A percentile compares a stretch with the other conserved stretches of the same genome.
These are phyloP conservation scores for Boletus huronensis DNA, from an alignment of 768 basidiomycete species.

Conservation along the genomic window DNA sequence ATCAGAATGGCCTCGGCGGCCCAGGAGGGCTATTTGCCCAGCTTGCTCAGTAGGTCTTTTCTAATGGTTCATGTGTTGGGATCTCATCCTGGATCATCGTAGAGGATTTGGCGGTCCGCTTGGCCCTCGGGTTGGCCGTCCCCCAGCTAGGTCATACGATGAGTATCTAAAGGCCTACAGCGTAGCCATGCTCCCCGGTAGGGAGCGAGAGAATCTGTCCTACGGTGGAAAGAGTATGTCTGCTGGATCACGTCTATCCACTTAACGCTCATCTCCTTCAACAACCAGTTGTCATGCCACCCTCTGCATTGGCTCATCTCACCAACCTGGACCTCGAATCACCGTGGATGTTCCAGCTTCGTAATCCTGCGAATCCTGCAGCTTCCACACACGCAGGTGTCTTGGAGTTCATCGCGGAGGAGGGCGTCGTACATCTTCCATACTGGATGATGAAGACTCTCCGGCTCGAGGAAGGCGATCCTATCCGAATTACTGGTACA, in stretches of 20 bases:
- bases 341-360: slow-evolving; percentile 96
- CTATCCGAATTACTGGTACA: slow-evolving; percentile 87
- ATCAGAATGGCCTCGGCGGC: slow-evolving; percentile 36
- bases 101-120: slow-evolving; percentile 56
- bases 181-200: slow-evolving; percentile 87
- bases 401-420: slow-evolving; percentile 97
- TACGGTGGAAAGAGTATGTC: slow-evolving; percentile 96
- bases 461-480: slow-evolving; percentile 89
- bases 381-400: slow-evolving; percentile 95
- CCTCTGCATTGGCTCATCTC: slow-evolving; percentile 86
- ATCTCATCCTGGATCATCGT: slow-evolving; percentile 20
- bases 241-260: slow-evolving; percentile 20
- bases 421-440: slow-evolving; percentile 92
- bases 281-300: slow-evolving; percentile 89
- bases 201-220: slow-evolving; percentile 84
- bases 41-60: slow-evolving; percentile 51
- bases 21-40: slow-evolving; percentile 65
- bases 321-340: slow-evolving; percentile 83
- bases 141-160: slow-evolving; percentile 74
- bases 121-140: slow-evolving; percentile 42
- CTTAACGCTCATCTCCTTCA: slow-evolving; percentile 6
- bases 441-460: slow-evolving; percentile 99
- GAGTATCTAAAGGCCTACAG: slow-evolving; percentile 95
- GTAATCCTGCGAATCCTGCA: slow-evolving; percentile 80
- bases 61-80: background rate